Evolutionary conservation across 495 filamentous ascomycete genomes (phyloP).

Genomic region (Cudoniella acicularis): DNA sequence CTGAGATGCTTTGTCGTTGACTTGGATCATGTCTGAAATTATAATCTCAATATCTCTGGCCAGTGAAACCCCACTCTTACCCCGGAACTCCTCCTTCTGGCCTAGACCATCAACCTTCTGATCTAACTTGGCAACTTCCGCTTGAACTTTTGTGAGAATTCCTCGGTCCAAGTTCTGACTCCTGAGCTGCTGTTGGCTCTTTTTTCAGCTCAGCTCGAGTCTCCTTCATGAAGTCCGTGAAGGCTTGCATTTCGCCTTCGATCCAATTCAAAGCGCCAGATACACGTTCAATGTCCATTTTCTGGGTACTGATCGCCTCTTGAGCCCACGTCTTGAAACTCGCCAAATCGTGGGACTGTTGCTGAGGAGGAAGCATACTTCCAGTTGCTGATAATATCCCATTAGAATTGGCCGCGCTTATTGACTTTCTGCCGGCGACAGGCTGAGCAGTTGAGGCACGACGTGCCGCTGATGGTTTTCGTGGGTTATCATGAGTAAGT

Average conservation of each 20-base stretch:
- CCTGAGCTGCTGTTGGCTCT: neutral
- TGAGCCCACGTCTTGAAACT: slow-evolving; percentile 22
- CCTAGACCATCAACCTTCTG: neutral
- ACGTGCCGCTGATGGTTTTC: neutral
- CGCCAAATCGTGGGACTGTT: neutral
- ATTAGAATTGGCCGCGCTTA: neutral
- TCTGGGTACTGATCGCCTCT: slow-evolving; percentile 13
- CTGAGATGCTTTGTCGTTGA: slow-evolving; percentile 11
- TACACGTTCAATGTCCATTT: slow-evolving; percentile 23
- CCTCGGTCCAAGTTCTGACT: neutral
- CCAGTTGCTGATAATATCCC: neutral
- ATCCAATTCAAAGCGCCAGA: slow-evolving; percentile 17
- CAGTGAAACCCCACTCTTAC: neutral
- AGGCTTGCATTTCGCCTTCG: slow-evolving; percentile 17
- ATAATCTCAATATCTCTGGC: slow-evolving; percentile 2
- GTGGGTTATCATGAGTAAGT: slow-evolving; percentile 2
- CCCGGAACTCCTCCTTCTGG: neutral
- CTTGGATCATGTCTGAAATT: neutral
- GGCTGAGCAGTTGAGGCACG: slow-evolving; percentile 11
- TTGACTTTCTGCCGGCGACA: neutral
- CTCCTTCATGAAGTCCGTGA: slow-evolving; percentile 23
- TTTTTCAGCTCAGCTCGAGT: slow-evolving; percentile 8
- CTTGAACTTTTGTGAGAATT: slow-evolving; percentile 1
- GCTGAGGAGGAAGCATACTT: neutral
- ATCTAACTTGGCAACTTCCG: neutral